Percentiles rank a stretch among this genome's conserved stretches.
Conservation (phyloP, 2,329 filamentous ascomycete species). For the Juglanconis oblonga region DNA sequence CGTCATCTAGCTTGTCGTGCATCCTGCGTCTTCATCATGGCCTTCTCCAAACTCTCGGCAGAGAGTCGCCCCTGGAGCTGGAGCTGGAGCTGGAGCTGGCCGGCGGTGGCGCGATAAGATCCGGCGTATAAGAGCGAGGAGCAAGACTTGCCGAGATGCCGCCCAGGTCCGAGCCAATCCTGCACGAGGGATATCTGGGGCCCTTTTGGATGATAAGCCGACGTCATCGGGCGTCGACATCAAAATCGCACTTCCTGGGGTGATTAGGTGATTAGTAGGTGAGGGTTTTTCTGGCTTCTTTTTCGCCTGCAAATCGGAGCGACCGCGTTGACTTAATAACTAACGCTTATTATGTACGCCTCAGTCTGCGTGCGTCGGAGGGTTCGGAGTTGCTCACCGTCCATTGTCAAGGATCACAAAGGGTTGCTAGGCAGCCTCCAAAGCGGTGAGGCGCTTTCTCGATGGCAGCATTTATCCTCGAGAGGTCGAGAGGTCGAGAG, state of each 20-base stretch:
- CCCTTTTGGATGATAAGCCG: conserved; percentile 1
- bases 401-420: too few relatives aligned
- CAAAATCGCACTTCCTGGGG: conserved; percentile 14
- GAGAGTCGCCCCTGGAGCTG: not conserved
- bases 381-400: not conserved
- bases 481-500: too few relatives aligned
- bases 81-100: conserved; percentile 5
- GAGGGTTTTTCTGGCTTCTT: conserved; percentile 13
- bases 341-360: not conserved
- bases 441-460: too few relatives aligned
- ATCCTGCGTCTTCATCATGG: not conserved
- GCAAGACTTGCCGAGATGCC: conserved; percentile 6
- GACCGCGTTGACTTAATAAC: not conserved
- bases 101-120: conserved; percentile 10
- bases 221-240: conserved; percentile 12
- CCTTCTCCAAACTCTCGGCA: too few relatives aligned
- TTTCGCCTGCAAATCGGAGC: conserved; percentile 10
- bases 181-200: conserved; percentile 8
- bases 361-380: not conserved
- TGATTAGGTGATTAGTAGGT: not conserved
- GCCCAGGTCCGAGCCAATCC: conserved; percentile 15
- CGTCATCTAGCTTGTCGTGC: not conserved
- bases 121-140: conserved; percentile 15
- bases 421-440: too few relatives aligned
- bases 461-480: too few relatives aligned